Evolutionary conservation across 345 rosid species (phyloP).

Genomic region (Sisymbrium altissimum): DNA sequence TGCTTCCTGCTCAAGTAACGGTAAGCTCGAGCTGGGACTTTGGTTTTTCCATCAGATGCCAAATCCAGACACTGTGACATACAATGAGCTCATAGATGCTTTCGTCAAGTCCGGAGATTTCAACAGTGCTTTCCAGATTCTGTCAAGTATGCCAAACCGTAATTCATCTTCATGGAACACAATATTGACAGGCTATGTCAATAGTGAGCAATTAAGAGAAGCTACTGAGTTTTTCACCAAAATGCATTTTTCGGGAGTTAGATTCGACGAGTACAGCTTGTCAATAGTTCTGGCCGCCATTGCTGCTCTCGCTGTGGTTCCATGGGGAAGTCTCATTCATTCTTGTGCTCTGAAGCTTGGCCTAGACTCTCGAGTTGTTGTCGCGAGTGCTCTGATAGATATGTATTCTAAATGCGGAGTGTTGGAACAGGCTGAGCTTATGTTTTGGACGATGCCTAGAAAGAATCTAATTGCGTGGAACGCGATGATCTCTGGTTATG

Average conservation of each 20-base stretch:
- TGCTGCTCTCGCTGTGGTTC: constrained; percentile 52
- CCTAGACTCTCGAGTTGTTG: constrained; percentile 47
- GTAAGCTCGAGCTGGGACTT: constrained; percentile 48
- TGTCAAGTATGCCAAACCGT: constrained; percentile 49
- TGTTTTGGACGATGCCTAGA: constrained; percentile 44
- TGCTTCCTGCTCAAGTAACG: constrained; percentile 70
- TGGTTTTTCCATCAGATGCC: constrained; percentile 53
- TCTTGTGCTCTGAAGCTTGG: constrained; percentile 41
- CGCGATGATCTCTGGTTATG: constrained; percentile 71
- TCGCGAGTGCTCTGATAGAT: constrained; percentile 71
- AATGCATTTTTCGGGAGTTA: constrained; percentile 51
- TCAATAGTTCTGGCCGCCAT: constrained; percentile 61
- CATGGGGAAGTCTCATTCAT: constrained; percentile 66
- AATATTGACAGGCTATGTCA: constrained; percentile 64
- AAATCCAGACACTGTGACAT: constrained; percentile 63
- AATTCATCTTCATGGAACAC: constrained; percentile 87
- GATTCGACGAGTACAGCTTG: constrained; percentile 56
- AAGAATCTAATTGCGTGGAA: constrained; percentile 75
- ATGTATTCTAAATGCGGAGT: constrained; percentile 82
- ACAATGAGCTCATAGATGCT: constrained; percentile 66
- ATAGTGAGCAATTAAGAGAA: constrained; percentile 43
- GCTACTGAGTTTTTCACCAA: constrained; percentile 49
- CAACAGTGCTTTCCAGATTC: constrained; percentile 43
- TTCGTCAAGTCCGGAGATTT: constrained; percentile 58
- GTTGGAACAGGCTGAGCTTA: constrained; percentile 45